Conservation (phyloP, 345 rosid species). For the Rhodamnia rubescens region DNA sequence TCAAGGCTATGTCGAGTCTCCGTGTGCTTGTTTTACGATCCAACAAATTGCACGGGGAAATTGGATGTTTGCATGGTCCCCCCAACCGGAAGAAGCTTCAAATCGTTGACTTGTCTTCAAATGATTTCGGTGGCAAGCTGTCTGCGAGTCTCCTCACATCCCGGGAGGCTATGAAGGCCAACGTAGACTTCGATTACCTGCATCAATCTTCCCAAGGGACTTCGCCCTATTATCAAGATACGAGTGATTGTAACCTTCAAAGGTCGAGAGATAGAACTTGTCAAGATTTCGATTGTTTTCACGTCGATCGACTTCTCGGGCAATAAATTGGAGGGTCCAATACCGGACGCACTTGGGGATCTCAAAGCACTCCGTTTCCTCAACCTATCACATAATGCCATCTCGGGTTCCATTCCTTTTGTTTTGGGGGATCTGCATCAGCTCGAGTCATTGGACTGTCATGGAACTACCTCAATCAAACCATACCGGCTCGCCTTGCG, state of each 20-base stretch:
- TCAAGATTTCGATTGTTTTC: not conserved
- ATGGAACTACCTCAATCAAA: constrained; percentile 11
- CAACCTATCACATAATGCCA: constrained; percentile 18
- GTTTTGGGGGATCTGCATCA: not conserved
- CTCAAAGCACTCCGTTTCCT: constrained; percentile 12
- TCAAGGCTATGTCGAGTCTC: constrained; percentile 14
- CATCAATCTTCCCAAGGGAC: fast-evolving
- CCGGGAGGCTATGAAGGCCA: constrained; percentile 4
- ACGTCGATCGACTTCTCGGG: not conserved
- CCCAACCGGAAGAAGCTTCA: constrained; percentile 17
- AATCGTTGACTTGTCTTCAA: constrained; percentile 30
- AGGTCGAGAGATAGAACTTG: constrained; percentile 19
- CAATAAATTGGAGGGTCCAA: not conserved
- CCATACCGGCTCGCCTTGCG: constrained; percentile 13
- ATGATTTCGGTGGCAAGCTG: constrained; percentile 6
- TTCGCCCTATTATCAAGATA: not conserved
- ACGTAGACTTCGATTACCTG: not conserved
- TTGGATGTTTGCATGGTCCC: constrained; percentile 4
- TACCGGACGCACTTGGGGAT: constrained; percentile 10
- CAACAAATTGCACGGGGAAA: constrained; percentile 15
- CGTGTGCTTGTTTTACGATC: constrained; percentile 23
- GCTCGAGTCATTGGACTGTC: constrained; percentile 18
- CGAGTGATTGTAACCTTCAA: constrained; percentile 28
- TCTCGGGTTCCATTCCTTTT: not conserved
- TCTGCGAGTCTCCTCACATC: not conserved